phyloP scores from a whole-genome alignment of 768 basidiomycete genomes.

The Suillus paluster region DNA sequence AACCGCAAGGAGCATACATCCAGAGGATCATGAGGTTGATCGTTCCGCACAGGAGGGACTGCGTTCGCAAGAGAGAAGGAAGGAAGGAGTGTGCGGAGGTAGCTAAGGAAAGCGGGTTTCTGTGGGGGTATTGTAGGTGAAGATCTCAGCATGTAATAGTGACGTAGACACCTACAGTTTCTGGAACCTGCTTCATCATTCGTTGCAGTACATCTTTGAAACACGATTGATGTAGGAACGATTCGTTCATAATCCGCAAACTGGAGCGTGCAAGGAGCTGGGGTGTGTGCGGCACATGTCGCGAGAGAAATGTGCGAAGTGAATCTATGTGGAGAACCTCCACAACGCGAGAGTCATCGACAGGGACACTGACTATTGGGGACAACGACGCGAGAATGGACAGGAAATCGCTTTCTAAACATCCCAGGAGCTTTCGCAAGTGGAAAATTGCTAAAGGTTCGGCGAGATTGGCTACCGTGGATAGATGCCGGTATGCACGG shows the following conservation, averaged over 20 bases:
- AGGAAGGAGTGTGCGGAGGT: too few relatives aligned
- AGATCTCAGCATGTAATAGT: too few relatives aligned
- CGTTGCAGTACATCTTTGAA: background rate
- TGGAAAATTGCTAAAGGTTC: background rate
- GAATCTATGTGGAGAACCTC: background rate
- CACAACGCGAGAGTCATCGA: background rate
- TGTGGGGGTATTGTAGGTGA: too few relatives aligned
- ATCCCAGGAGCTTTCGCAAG: slow-evolving; percentile 1
- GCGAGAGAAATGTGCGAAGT: background rate
- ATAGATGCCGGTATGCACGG: background rate
- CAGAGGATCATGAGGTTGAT: too few relatives aligned
- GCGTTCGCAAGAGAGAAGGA: too few relatives aligned
- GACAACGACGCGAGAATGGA: background rate
- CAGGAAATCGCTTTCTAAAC: background rate
- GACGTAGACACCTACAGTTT: background rate
- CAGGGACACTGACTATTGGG: background rate
- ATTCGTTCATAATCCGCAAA: background rate
- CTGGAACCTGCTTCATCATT: background rate
- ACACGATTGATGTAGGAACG: background rate
- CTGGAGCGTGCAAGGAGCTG: background rate
- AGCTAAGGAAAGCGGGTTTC: too few relatives aligned
- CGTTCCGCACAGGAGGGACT: too few relatives aligned
- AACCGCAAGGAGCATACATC: too few relatives aligned
- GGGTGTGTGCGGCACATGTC: too few relatives aligned
- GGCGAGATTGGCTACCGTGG: slow-evolving; percentile 2